Base-by-base conservation (phyloP, 495 filamentous ascomycete genomes). In the Penicillium lividum region DNA sequence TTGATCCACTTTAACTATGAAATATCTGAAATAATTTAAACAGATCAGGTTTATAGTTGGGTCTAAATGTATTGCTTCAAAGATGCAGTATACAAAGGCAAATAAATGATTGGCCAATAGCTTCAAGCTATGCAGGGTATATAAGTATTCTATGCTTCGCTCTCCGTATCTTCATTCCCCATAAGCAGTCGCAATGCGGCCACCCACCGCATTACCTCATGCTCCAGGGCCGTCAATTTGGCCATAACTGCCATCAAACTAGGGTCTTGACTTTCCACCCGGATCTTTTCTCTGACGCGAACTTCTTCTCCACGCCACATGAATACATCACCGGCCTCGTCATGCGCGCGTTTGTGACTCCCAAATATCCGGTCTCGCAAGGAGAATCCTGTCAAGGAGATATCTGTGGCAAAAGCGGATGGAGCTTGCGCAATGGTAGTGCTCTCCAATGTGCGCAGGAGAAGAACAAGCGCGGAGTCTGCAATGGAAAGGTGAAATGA, bases 221-320 rank as follows among this genome's bases (percentile, higher is more conserved):
- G 85, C 51, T 91, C 88, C 55, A 98, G 69, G 22, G 90, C 91
- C 29, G 81, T 86, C 73, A 98, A 71, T 74, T 98, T 98, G 4
- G 91, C 89, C 76, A 90, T 87, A 15, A 93, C 79, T n/a, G 88
- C 84, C 75, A 98, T 83, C 60, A 98, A 62, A 67, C 86, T 91
- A 31, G 94, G 95, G 68, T 98, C 94, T 54, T 92, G 90, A 56
- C 86, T 93, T 75, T 97, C 94, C 6, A 98, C 90, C 30, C 85
- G 82, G 9, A 98, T 83, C 71, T 97, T 96, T 65, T 98, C 94
- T 60, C 82, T 86, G 18, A 98, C 95, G 44, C 81, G 85, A 0
- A 97, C 93, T 46, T 93, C 88, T 49, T 84, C 77, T 0, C 84
- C 87, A n/a, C 74, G 72, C 70, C 81, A 88, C 4, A 62, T 70